Conservation (phyloP, 2,329 filamentous ascomycete species). For the Alternaria solani region DNA sequence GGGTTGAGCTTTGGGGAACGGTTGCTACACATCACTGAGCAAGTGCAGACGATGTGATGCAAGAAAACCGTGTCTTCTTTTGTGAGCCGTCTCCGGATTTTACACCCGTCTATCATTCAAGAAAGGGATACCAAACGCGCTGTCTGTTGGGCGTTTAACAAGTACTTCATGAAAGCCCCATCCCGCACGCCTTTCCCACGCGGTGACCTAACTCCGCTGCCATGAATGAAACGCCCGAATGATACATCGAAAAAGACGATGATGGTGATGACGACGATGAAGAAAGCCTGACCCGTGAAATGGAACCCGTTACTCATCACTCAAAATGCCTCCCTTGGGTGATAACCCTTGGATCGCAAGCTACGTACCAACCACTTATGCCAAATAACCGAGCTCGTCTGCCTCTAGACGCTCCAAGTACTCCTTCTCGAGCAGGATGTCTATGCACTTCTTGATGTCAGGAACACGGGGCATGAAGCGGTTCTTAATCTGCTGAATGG, state of each 20-base stretch:
- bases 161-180: neutral
- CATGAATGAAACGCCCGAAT: slow-evolving; percentile 13
- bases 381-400: slow-evolving; percentile 93
- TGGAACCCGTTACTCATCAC: slow-evolving; percentile 15
- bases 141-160: neutral
- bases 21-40: neutral
- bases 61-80: neutral
- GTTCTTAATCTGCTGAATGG: slow-evolving; percentile 91
- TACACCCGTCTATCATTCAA: neutral
- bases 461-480: slow-evolving; percentile 91
- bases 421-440: slow-evolving; percentile 98
- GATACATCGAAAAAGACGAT: slow-evolving; percentile 8
- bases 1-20: too few relatives aligned
- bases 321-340: neutral
- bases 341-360: neutral
- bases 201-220: slow-evolving; percentile 1
- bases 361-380: slow-evolving; percentile 59
- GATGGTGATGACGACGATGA: slow-evolving; percentile 7
- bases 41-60: neutral
- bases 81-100: neutral
- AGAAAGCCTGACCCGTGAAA: slow-evolving; percentile 11
- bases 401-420: slow-evolving; percentile 95
- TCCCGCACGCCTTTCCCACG: slow-evolving; percentile 1
- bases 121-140: slow-evolving; percentile 1
- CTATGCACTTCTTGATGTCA: slow-evolving; percentile 99